Base-by-base conservation (phyloP, 768 basidiomycete genomes). In the Boletus tomentosulus region DNA sequence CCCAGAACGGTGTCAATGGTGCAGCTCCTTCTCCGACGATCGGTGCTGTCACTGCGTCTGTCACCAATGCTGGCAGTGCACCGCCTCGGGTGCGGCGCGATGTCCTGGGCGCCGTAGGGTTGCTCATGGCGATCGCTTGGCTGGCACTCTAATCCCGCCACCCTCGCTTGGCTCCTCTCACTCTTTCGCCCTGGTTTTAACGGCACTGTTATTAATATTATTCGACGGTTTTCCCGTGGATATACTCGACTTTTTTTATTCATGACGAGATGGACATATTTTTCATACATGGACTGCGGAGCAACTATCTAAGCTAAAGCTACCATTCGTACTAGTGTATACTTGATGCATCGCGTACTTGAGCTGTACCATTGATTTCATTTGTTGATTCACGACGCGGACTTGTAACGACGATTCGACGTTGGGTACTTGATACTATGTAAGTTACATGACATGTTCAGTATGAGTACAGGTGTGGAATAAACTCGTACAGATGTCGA, bases 21-120 rank as follows among this genome's bases (percentile, higher is more conserved):
- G 10, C 60, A 0, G 72, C 78, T 0, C 86, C 87, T 1, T 72
- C 75, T 1, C 57, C 86, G 0, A 87, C 86, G 6, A 78, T 86
- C 47, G 86, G 83, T 2, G 69, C 77, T 0, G 76, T 71, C 12
- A 68, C 75, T 11, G 75, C 82, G 2, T 68, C 76, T 6, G 76
- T 84, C 11, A 77, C 78, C 6, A 58, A 41, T 28, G 25, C 34
- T 1, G 60, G 19, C 41, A 53, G 48, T 28, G 61, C 60, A 3
- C 13, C 31, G 16, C 47, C 51, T 6, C 39, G 34, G 10, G 24
- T 34, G 4, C 51, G 22, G 27, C 24, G 28, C 3, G 38, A 46
- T 43, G n/a, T 58, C 0, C 7, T 34, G 16, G 52, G 42, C 2
- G 24, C 53, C 3, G 10, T 33, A 1, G 53, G 38, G 7, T 0